phyloP scores from a whole-genome alignment of 2,329 filamentous ascomycete species.

The Fusarium anthophilum region DNA sequence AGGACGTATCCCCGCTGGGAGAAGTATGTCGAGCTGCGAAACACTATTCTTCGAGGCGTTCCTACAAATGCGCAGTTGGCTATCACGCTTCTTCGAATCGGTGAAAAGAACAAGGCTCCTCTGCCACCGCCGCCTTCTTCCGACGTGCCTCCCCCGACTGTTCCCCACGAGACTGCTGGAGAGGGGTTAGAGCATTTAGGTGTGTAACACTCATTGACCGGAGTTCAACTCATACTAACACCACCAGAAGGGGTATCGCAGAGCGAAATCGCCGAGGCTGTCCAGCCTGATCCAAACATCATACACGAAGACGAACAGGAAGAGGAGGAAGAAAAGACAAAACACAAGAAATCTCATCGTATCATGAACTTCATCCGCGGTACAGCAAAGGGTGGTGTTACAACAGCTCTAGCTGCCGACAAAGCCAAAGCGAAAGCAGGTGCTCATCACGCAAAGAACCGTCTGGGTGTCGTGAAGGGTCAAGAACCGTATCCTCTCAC shows the following conservation, averaged over 20 bases:
- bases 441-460: conserved; percentile 70
- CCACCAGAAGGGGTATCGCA: conserved; percentile 58
- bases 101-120: conserved; percentile 82
- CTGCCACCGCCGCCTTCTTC: conserved; percentile 67
- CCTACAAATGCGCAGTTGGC: conserved; percentile 89
- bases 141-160: conserved; percentile 48
- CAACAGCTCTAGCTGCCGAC: conserved; percentile 76
- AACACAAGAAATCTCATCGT: conserved; percentile 53
- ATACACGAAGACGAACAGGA: conserved; percentile 49
- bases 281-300: conserved; percentile 55
- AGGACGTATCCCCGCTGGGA: conserved; percentile 75
- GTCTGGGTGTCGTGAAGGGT: conserved; percentile 72
- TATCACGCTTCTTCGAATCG: conserved; percentile 81
- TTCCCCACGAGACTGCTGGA: conserved; percentile 56
- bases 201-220: conserved; percentile 28
- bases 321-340: conserved; percentile 59
- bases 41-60: conserved; percentile 81
- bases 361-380: conserved; percentile 73
- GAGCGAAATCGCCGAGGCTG: conserved; percentile 73
- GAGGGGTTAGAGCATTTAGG: conserved; percentile 49
- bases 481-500: conserved; percentile 54
- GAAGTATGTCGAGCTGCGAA: conserved; percentile 76
- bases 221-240: conserved; percentile 26
- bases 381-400: conserved; percentile 76
- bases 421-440: conserved; percentile 71